A percentile compares a stretch with the other conserved stretches of the same genome.
phyloP scores from a whole-genome alignment of 2,329 filamentous ascomycete species.

The Colletotrichum musae region DNA sequence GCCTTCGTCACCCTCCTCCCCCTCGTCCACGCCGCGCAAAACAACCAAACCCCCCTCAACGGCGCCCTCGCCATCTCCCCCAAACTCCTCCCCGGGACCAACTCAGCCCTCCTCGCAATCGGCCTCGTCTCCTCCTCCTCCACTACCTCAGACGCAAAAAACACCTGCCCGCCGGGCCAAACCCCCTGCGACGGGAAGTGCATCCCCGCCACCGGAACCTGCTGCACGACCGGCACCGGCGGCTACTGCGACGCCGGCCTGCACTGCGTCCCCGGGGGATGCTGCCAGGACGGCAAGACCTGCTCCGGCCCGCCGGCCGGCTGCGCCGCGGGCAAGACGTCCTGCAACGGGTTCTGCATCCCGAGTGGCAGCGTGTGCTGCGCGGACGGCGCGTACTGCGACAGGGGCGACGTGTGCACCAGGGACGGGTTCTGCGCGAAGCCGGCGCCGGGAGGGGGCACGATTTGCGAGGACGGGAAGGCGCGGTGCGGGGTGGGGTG shows the following conservation, averaged over 20 bases:
- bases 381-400: conserved; percentile 47
- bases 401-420: conserved; percentile 48
- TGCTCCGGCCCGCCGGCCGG: conserved; percentile 49
- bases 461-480: conserved; percentile 33
- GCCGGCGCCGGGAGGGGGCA: conserved; percentile 38
- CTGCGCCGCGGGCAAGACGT: conserved; percentile 45
- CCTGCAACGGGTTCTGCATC: conserved; percentile 50
- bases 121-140: conserved; percentile 14
- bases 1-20: conserved; percentile 7
- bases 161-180: no score
- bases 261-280: conserved; percentile 49
- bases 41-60: conserved; percentile 1
- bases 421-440: conserved; percentile 43
- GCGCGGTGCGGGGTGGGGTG: conserved; percentile 45
- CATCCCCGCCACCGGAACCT: conserved; percentile 48
- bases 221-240: conserved; percentile 48
- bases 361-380: conserved; percentile 51
- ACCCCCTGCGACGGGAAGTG: conserved; percentile 49
- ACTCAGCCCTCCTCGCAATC: conserved; percentile 42
- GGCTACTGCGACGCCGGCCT: conserved; percentile 50
- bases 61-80: conserved; percentile 6
- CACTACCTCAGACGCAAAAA: no score
- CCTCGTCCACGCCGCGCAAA: background rate
- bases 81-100: conserved; percentile 42
- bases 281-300: conserved; percentile 50